Percentiles rank a stretch among this genome's conserved stretches.
phyloP scores from a whole-genome alignment of 2,329 filamentous ascomycete genomes.

The Hawksworthiomyces lignivorus region DNA sequence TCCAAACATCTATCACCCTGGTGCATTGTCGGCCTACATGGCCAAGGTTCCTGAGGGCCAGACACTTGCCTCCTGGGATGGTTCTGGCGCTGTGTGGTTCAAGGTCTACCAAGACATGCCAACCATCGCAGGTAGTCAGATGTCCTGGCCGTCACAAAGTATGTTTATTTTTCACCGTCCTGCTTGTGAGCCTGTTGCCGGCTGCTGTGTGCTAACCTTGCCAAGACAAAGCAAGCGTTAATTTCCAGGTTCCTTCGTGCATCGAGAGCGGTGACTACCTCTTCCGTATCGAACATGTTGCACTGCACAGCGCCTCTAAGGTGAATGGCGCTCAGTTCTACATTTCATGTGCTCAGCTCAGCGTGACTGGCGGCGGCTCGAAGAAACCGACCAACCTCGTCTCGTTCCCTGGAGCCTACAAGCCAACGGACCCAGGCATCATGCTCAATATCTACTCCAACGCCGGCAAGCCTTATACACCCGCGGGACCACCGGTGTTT shows the following conservation, averaged over 20 bases:
- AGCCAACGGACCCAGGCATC: slow-evolving; percentile 12
- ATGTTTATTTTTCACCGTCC: neutral
- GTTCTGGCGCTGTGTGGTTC: slow-evolving; percentile 27
- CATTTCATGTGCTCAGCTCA: slow-evolving; percentile 13
- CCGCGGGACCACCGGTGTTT: slow-evolving; percentile 11
- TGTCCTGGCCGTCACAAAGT: slow-evolving; percentile 10
- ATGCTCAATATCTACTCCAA: slow-evolving; percentile 12
- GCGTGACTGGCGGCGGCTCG: slow-evolving; percentile 9
- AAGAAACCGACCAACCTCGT: slow-evolving; percentile 11
- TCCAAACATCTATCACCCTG: slow-evolving; percentile 28
- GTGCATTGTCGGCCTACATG: slow-evolving; percentile 28
- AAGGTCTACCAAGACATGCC: slow-evolving; percentile 26
- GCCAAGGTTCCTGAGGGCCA: slow-evolving; percentile 27
- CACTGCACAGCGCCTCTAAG: slow-evolving; percentile 9
- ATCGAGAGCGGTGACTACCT: slow-evolving; percentile 11
- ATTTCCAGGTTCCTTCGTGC: slow-evolving; percentile 10
- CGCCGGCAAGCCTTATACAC: slow-evolving; percentile 8
- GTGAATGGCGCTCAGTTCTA: slow-evolving; percentile 12
- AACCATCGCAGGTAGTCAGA: slow-evolving; percentile 10
- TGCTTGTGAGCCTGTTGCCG: too few relatives aligned
- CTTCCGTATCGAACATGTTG: slow-evolving; percentile 12
- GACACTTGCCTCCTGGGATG: slow-evolving; percentile 24
- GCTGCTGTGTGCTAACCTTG: neutral
- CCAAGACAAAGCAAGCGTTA: slow-evolving; percentile 10
- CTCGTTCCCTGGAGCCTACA: slow-evolving; percentile 13